These are phyloP conservation scores for Ilyonectria robusta DNA, from an alignment of 2,329 filamentous ascomycete genomes.

Conservation along the genomic window DNA sequence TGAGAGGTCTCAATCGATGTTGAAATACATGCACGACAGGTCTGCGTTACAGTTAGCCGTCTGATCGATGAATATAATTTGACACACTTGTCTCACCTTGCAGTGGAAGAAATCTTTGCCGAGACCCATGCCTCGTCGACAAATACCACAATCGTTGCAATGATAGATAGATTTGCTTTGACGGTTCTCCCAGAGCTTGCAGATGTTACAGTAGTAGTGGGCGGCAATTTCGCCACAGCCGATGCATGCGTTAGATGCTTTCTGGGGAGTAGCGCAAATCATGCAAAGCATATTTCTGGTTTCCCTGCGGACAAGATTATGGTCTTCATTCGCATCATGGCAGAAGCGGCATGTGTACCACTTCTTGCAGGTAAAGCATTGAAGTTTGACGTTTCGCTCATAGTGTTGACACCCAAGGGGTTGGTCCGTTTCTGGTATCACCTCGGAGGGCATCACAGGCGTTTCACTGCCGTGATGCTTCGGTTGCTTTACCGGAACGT, in stretches of 20 bases:
- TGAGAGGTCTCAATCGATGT: constrained; percentile 89
- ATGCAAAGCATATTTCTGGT: constrained; percentile 98
- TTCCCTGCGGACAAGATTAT: constrained; percentile 82
- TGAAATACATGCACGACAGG: constrained; percentile 93
- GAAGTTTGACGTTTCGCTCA: constrained; percentile 93
- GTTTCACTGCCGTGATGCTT: constrained; percentile 63
- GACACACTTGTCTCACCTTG: constrained; percentile 74
- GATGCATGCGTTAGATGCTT: constrained; percentile 82
- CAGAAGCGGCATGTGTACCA: constrained; percentile 98
- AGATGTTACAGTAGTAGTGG: constrained; percentile 93
- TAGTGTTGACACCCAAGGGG: constrained; percentile 91
- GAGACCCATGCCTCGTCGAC: constrained; percentile 88
- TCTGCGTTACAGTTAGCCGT: constrained; percentile 62
- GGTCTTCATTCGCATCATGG: constrained; percentile 87
- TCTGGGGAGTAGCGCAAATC: constrained; percentile 89
- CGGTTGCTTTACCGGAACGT: constrained; percentile 68
- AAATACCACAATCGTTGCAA: constrained; percentile 96
- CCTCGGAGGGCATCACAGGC: constrained; percentile 38
- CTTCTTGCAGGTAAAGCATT: constrained; percentile 88
- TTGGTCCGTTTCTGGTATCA: constrained; percentile 44
- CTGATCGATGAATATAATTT: constrained; percentile 7
- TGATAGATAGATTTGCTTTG: constrained; percentile 94
- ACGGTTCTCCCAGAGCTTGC: constrained; percentile 98
- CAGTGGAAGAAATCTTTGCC: constrained; percentile 99
- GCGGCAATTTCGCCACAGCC: constrained; percentile 84